Conservation (phyloP, 1,139 yeast genomes). For the Magnusiomyces clavatus region DNA sequence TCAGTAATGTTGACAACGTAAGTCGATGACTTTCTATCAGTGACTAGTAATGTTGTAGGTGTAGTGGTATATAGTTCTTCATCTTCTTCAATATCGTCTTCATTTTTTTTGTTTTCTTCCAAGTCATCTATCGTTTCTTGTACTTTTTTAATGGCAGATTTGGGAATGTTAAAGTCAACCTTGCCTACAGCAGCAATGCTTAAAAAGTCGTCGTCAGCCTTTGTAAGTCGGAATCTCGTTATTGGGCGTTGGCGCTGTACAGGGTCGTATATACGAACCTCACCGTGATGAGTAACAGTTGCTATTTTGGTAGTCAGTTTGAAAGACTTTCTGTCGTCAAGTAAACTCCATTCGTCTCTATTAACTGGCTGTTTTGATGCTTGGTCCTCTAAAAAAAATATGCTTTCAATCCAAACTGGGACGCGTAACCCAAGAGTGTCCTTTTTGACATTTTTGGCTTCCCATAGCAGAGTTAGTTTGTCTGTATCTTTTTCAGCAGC, state of each 20-base stretch:
- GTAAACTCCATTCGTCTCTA: conserved; percentile 2
- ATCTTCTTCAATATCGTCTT: conserved; percentile 17
- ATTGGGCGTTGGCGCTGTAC: conserved; percentile 26
- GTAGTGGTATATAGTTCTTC: conserved; percentile 11
- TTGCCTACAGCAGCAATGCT: conserved; percentile 3
- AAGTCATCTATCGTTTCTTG: not conserved
- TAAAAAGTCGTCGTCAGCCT: conserved; percentile 5
- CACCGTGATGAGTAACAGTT: conserved; percentile 65
- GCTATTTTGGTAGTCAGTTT: conserved; percentile 35
- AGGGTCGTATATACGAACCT: conserved; percentile 35
- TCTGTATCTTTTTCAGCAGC: conserved; percentile 6
- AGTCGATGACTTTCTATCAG: conserved; percentile 23
- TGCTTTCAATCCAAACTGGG: conserved; percentile 32
- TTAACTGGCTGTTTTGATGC: not conserved
- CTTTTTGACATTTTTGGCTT: conserved; percentile 34
- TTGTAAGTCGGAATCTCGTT: conserved; percentile 2
- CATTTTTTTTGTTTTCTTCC: not conserved
- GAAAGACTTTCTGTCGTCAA: not conserved
- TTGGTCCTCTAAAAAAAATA: conserved; percentile 24
- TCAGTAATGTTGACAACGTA: conserved; percentile 15
- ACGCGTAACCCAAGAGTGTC: conserved; percentile 32
- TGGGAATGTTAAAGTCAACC: conserved; percentile 3
- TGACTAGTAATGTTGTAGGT: conserved; percentile 14
- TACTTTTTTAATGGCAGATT: not conserved
- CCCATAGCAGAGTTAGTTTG: conserved; percentile 23